Conservation (phyloP, 108 stramenopile genomes). For the Cylindrotheca fusiformis region DNA sequence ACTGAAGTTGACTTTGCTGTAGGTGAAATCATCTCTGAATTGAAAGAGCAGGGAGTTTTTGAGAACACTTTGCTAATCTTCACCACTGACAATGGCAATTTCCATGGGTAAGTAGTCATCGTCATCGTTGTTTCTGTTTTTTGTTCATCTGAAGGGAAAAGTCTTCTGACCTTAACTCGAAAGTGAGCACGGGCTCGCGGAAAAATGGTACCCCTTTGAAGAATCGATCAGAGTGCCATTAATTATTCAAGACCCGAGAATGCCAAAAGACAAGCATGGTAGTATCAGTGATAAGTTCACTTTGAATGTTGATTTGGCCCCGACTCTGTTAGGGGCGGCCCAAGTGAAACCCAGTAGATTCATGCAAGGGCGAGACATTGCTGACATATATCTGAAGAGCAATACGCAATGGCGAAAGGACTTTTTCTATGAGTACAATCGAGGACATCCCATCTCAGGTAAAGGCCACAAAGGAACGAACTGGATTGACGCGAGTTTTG, state of each 20-base stretch:
- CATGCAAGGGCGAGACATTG: conserved; percentile 78
- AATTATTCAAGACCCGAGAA: conserved; percentile 78
- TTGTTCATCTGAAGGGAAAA: not conserved
- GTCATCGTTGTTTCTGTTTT: not conserved
- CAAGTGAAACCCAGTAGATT: conserved; percentile 43
- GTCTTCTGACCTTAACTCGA: not conserved
- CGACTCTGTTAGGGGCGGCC: conserved; percentile 72
- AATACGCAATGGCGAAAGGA: conserved; percentile 56
- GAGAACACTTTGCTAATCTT: conserved; percentile 78
- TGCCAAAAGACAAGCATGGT: conserved; percentile 50
- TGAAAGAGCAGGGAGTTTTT: conserved; percentile 46
- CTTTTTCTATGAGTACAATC: conserved; percentile 75
- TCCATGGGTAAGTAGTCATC: conserved; percentile 42
- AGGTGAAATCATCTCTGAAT: conserved; percentile 55
- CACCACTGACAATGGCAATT: conserved; percentile 85
- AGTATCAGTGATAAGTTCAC: conserved; percentile 66
- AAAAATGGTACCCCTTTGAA: conserved; percentile 77
- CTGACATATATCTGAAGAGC: conserved; percentile 52
- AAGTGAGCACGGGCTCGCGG: conserved; percentile 38
- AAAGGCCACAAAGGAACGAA: conserved; percentile 16
- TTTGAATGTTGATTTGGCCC: conserved; percentile 75
- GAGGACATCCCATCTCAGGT: conserved; percentile 27
- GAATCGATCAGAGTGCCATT: conserved; percentile 80
- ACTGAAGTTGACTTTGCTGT: conserved; percentile 73
- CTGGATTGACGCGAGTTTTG: conserved; percentile 69